Evolutionary conservation across 495 filamentous ascomycete species (phyloP), one percentile per base, ranked within the genome.

Genomic region (Penicillium angulare): DNA sequence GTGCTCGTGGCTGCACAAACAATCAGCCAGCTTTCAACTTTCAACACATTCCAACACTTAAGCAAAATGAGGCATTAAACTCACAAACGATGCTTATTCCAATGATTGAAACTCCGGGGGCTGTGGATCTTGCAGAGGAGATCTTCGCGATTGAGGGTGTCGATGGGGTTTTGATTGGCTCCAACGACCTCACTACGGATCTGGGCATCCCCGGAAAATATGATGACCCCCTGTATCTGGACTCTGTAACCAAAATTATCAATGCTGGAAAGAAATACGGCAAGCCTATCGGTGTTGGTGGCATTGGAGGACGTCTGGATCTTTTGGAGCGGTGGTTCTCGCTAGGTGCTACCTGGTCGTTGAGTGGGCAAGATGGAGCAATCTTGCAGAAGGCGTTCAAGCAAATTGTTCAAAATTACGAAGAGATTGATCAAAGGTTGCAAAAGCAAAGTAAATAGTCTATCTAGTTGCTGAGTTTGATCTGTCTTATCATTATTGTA

Each of bases 21-120:
- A 61, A 59, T 27, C 62, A 56, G 46, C 52, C 65, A 3, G 33
- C 43, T 1, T 50, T 65, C 21, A 59, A 62, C 17, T 65, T 61
- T 40, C 53, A 55, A 26, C 47, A 55, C 26, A 43, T 63, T 12
- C 59, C 59, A 0, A 68, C 59, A 0, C 17, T 59, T 12, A 41
- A 52, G 53, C 59, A 63, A 21, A 65, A 65, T 46, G 55, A 52
- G 27, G 43, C 56, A 7, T 23, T 64, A n/a, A 69, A 65, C 34
- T 5, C 16, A 1, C 47, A 65, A 36, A 62, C 61, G 0, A 65
- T 67, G 64, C 20, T 65, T 4, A 64, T 69, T 40, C 56, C 57
- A 1, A 69, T 69, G 66, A 65, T 69, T 52, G 66, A 69, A 48
- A 67, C 66, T 0, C 59, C 55, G 5, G 46, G 21, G 18, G 64